These are phyloP conservation scores for Dendrobium officinale DNA, from an alignment of 106 monocot species.

Conservation along the genomic window DNA sequence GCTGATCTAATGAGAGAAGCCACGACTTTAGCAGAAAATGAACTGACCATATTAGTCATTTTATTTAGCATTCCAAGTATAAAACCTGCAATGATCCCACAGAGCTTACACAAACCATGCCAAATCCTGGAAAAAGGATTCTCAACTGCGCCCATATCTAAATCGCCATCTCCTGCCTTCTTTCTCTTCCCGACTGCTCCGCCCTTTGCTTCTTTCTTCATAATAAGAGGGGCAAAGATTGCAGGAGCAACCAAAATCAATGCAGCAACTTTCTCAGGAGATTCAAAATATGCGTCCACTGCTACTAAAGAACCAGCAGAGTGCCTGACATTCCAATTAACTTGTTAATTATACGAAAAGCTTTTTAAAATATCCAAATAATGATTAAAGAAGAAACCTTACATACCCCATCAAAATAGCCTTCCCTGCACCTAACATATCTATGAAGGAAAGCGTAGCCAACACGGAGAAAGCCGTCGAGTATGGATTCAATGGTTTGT, in stretches of 20 bases:
- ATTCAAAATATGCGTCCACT: conserved; percentile 72
- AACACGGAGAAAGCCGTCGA: conserved; percentile 77
- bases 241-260: conserved; percentile 83
- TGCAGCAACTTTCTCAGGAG: conserved; percentile 73
- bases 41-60: conserved; percentile 42
- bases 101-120: conserved; percentile 31
- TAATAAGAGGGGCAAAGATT: conserved; percentile 57
- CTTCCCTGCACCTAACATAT: conserved; percentile 51
- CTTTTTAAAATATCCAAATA: neutral
- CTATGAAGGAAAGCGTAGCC: conserved; percentile 64
- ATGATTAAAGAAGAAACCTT: too few relatives aligned
- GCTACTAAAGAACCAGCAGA: conserved; percentile 93
- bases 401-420: conserved; percentile 75
- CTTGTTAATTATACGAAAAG: neutral
- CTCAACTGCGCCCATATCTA: neutral
- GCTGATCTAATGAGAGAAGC: conserved; percentile 48
- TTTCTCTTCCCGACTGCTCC: conserved; percentile 9
- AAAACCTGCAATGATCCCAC: conserved; percentile 15
- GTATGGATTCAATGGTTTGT: conserved; percentile 59
- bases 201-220: conserved; percentile 17
- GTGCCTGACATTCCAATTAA: conserved; percentile 51
- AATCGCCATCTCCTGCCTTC: neutral
- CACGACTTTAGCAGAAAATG: conserved; percentile 35
- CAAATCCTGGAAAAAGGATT: conserved; percentile 44
- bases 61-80: conserved; percentile 18